Evolutionary conservation across 1,284 basidiomycete species (phyloP), one percentile per base, ranked within the genome.

Genomic region (Chiua sp.): DNA sequence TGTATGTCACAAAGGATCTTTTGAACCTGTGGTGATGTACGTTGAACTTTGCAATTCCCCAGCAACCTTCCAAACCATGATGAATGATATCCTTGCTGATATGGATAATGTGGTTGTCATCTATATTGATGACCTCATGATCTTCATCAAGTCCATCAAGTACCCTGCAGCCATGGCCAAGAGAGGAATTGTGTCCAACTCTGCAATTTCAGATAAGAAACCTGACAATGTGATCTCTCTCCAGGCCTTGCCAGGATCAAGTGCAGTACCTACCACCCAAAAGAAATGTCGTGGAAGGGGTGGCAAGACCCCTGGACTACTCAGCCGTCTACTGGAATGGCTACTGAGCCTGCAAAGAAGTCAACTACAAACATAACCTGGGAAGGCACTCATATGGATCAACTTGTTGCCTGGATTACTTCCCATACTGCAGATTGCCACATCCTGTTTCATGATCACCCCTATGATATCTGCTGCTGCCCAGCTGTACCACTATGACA

Each of bases 21-120:
- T 68, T 52, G 69, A 77, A 55, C 77, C 72, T 66, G 15, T 60
- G 3, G 72, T 77, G 15, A 78, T 77, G 76, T 74, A 70, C 7
- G 67, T 72, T 59, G 75, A 75, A 3, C 61, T 71, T 18, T 65
- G 65, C 23, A 77, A 77, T 51, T 68, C 74, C 12, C 52, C 44
- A 18, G 52, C 28, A 4, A 53, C n/a, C 4, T 53, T 53, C 30
- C 52, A 53, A 33, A 16, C 26, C 26, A 26, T 26, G 26, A 26
- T 26, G 5, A 26, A 26, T 26, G 26, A 26, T 26, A 5, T 26
- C 35, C 13, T 35, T 35, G 35, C 35, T 35, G 35, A 15, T 15
- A 35, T 35, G 35, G 8, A 35, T 12, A 11, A 13, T 12, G 35
- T 35, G 11, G 7, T 10, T 13, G 35, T 35, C 13, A 15, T 35